Evolutionary conservation across 108 stramenopile species (phyloP).

Genomic region (Hondaea fermentalgiana): DNA sequence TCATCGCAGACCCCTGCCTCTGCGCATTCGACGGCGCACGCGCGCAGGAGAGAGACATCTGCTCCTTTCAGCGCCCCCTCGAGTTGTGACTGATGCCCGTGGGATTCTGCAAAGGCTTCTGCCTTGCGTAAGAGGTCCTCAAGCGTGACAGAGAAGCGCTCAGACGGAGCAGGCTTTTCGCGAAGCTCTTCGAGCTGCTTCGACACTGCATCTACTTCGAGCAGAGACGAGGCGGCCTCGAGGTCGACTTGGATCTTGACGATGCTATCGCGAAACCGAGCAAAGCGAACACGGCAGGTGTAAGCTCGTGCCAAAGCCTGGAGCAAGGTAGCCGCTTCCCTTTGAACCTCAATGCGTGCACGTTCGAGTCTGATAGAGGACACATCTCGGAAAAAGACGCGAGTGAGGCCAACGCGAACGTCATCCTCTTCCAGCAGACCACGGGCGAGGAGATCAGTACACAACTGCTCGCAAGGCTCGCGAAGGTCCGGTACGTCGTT

Average conservation of each 20-base stretch:
- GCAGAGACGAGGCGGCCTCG: too few species aligned
- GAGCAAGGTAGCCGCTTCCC: background rate
- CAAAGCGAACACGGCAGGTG: too few species aligned
- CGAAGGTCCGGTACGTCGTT: background rate
- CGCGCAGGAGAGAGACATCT: background rate
- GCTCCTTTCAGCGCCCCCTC: background rate
- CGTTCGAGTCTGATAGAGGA: background rate
- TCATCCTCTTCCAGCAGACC: background rate
- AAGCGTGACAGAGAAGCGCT: too few species aligned
- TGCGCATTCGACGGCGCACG: background rate
- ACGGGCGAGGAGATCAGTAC: background rate
- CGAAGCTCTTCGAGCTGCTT: too few species aligned
- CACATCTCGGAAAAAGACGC: background rate
- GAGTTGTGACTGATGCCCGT: background rate
- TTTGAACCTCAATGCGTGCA: background rate
- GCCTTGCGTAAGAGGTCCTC: too few species aligned
- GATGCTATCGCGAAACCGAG: too few species aligned
- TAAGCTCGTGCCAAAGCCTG: background rate
- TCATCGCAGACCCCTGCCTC: background rate
- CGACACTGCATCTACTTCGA: too few species aligned
- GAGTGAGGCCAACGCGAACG: background rate
- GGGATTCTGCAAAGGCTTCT: too few species aligned
- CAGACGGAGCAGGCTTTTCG: too few species aligned
- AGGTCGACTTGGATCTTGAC: too few species aligned
- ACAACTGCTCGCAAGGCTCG: background rate